Base-by-base conservation (phyloP, 192 early-diverging fungal species). In the Backusella tarrabulga region DNA sequence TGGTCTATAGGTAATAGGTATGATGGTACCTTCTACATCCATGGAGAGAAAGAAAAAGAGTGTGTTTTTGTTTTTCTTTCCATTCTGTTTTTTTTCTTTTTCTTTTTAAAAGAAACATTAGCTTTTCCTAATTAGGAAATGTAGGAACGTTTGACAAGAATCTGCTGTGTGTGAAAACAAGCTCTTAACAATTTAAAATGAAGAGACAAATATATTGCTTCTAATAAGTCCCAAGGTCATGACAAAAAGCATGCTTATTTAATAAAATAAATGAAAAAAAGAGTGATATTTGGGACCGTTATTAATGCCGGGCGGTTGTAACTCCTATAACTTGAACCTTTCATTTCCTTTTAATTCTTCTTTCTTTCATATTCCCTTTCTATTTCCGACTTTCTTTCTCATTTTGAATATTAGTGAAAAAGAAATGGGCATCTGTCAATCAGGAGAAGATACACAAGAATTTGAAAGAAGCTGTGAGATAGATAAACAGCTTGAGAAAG, bases 401-500 rank as follows among this genome's bases (percentile, higher is more conserved):
- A 21, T 29, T 38, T 56, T 54, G 29, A 14, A 32, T 68, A 40
- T 21, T 7, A 5, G n/a, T 29, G 19, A 41, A 66, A 42, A 38
- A 42, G 76, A 70, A 14, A 76, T 80, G 73, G 79, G 79, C 5
- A 63, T 80, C 50, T 80, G 79, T 60, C 79, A 76, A 34, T 76
- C 79, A 32, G 74, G 69, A 34, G 74, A 80, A 70, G 60, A 76
- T 46, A 63, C 74, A 36, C 52, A 72, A 71, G 68, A 81, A 17
- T 77, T 81, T 63, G 69, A 82, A 79, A 82, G 83, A 40, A 91
- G 88, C 54, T 76, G 83, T 34, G 85, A 80, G 40, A 92, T 92
- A 50, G 91, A 92, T 72, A 87, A 81, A 54, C 80, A 84, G 15
- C 80, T 92, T 17, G 91, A 92, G 77, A 88, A 90, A 26, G 91